These are phyloP conservation scores for Nicotiana benthamiana DNA, from an alignment of 257 asterid genomes.

Conservation along the genomic window DNA sequence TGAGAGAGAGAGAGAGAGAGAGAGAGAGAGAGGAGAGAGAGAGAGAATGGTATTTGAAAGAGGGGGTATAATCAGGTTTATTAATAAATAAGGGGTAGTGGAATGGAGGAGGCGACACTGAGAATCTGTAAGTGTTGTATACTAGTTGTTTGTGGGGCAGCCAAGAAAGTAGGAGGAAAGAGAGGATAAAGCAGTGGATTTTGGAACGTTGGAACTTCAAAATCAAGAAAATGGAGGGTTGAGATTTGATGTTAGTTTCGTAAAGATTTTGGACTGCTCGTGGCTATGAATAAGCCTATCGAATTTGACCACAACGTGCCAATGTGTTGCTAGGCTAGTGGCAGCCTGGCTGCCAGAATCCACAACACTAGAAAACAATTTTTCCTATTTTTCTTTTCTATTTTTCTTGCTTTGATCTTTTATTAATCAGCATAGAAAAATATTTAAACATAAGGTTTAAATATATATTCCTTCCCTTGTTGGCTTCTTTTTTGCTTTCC, in stretches of 20 bases:
- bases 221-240: not conserved
- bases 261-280: not conserved
- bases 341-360: constrained; percentile 4
- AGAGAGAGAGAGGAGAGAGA: not conserved
- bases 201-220: not conserved
- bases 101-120: not conserved
- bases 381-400: not conserved
- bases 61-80: not conserved
- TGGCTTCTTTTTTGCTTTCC: too few species aligned
- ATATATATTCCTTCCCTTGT: too few species aligned
- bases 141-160: constrained; percentile 2
- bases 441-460: too few species aligned
- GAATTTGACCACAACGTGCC: not conserved
- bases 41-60: not conserved
- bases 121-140: not conserved
- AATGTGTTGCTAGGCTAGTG: not conserved
- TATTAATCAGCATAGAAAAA: not conserved
- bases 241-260: not conserved
- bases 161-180: not conserved
- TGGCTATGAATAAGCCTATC: not conserved
- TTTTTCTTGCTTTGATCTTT: not conserved
- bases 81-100: not conserved
- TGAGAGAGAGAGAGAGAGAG: not conserved
- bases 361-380: not conserved
- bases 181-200: not conserved